These are phyloP conservation scores for Trapa bicornis DNA, from an alignment of 345 rosid genomes.

Conservation along the genomic window DNA sequence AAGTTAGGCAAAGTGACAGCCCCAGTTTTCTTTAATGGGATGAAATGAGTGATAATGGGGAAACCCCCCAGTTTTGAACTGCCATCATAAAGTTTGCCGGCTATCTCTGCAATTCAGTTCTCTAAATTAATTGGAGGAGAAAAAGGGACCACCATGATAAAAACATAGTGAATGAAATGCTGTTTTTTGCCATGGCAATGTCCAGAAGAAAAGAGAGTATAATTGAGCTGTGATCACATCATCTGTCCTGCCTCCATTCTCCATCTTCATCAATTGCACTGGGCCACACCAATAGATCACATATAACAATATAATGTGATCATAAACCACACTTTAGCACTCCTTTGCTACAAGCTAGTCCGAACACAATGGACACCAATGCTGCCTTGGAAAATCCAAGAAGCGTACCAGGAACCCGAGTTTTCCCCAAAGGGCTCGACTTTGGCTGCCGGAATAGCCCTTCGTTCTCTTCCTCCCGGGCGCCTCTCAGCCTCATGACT, in stretches of 20 bases:
- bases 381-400: neutral
- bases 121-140: neutral
- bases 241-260: neutral
- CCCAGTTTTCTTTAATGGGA: neutral
- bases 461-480: conserved; percentile 29
- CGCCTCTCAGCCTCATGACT: conserved; percentile 12
- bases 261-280: conserved; percentile 7
- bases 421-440: conserved; percentile 1
- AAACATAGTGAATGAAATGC: neutral
- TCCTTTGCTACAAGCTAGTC: neutral
- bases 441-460: conserved; percentile 8
- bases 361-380: conserved; percentile 1
- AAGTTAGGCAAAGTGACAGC: too few relatives aligned
- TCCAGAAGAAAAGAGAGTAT: too few relatives aligned
- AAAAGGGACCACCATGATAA: neutral
- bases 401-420: conserved; percentile 7
- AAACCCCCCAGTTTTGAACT: neutral
- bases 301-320: neutral
- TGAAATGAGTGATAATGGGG: neutral
- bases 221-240: neutral
- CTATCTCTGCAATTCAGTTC: neutral
- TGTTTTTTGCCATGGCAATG: too few relatives aligned
- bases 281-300: neutral
- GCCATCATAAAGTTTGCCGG: neutral
- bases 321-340: neutral